Evolutionary conservation across 805 yeast species (phyloP), one percentile per base, ranked within the genome.

Genomic region (Lachancea sp.): DNA sequence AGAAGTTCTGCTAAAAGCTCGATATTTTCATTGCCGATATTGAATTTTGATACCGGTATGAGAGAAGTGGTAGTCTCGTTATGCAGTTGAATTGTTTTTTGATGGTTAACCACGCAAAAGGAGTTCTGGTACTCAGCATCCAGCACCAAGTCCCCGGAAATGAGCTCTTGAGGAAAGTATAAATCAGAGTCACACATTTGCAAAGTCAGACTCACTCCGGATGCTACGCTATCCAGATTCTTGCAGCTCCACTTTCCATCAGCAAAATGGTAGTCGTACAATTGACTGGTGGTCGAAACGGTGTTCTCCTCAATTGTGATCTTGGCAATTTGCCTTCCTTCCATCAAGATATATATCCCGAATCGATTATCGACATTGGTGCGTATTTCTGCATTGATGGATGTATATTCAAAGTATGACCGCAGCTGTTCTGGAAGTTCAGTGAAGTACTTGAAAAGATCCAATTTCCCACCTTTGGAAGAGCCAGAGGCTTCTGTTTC

Each of bases 361-460:
- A 63, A 61, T 31, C 50, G 50, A 41, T 58, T 54, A 41, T 57
- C 49, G 36, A 58, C 48, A 46, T 63, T 63, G 5, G 59, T 55
- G 27, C 41, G 45, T 2, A 62, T 52, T 16, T 48, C 47, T 37
- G 52, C 50, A 5, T 51, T 38, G 20, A 54, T 34, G 2, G 46
- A 27, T n/a, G 49, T 45, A 13, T 52, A 57, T 2, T 35, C 38
- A n/a, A 60, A 51, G 41, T 48, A 59, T 2, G 54, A 46, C 18
- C 52, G 42, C 2, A 62, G 38, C 18, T 50, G 55, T 25, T 49
- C 53, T 34, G 58, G 51, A 11, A 62, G 38, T 38, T 60, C 63
- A 2, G 66, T 63, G 39, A 52, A 62, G 44, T 63, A 63, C 35
- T 53, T 62, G 52, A 63, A 63, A 2, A 63, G 50, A 46, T 63